Evolutionary conservation across 306 rosid species (phyloP).

Genomic region (Cucurbita ficifolia): DNA sequence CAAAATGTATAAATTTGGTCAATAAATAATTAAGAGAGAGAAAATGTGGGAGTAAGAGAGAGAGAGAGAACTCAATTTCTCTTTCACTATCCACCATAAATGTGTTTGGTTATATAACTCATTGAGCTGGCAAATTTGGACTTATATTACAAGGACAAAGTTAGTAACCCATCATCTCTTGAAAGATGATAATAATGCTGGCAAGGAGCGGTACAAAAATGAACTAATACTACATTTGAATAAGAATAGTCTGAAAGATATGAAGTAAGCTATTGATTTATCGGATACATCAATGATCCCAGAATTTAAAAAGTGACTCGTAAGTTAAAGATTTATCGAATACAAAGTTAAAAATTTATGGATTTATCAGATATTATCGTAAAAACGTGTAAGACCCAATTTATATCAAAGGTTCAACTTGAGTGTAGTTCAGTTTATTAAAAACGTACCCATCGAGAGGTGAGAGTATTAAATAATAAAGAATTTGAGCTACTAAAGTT

Average conservation of each 20-base stretch:
- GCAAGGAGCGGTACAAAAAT: too few species aligned
- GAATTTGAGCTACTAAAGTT: not conserved
- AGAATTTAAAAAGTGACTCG: not conserved
- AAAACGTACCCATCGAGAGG: not conserved
- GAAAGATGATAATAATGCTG: not conserved
- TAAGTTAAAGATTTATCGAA: not conserved
- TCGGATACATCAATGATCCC: too few species aligned
- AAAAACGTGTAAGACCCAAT: not conserved
- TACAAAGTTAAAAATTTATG: not conserved
- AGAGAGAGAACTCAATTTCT: not conserved
- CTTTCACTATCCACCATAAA: constrained; percentile 2
- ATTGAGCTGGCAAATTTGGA: constrained; percentile 9
- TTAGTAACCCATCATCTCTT: not conserved
- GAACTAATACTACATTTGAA: too few species aligned
- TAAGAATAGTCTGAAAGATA: too few species aligned
- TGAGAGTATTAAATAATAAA: not conserved
- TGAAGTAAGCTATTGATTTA: too few species aligned
- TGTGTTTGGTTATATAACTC: not conserved
- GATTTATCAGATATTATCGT: not conserved
- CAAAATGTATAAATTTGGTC: too few species aligned
- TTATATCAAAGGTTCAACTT: not conserved
- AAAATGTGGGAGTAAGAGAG: not conserved
- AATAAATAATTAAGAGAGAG: too few species aligned
- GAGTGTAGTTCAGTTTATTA: not conserved
- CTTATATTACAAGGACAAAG: not conserved